Evolutionary conservation across 2,329 filamentous ascomycete genomes (phyloP), one percentile per base, ranked within the genome.

Genomic region (Calonectria naviculata): DNA sequence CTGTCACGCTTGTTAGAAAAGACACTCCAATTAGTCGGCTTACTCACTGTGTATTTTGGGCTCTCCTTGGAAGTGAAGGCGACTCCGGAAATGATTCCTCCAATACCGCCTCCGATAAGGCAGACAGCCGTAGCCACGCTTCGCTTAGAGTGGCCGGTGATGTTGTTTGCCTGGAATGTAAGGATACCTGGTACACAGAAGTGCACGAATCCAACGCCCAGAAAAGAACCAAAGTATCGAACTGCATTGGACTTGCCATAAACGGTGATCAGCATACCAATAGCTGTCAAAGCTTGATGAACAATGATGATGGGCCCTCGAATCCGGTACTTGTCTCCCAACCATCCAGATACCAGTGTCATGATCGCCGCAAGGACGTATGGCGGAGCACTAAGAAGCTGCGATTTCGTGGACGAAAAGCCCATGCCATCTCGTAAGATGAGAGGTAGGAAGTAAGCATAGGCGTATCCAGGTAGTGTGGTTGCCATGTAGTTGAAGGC

Each of bases 401-500:
- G 61, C 2, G 65, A 38, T 24, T 60, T 19, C 0, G 60, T 65
- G n/a, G 26, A 21, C 19, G 61, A 62, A 44, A 56, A 71, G 1
- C 68, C 69, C 69, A 71, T 68, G 19, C 65, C 65, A 10, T 67
- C 58, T 31, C 61, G 60, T 8, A 71, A 54, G 31, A 71, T 68
- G 15, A 71, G 34, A 15, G 69, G 69, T 8, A 71, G 21, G 36
- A 68, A 68, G 65, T 71, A 71, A 28, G 69, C 58, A 12, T 65
- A 65, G 5, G 69, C 69, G 24, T 71, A 71, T 1, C 60, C 60
- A 15, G 61, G 52, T 8, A 66, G n/a, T 2, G 70, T 72, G 13
- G 67, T 49, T 10, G 62, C 61, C 61, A 69, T 63, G 54, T 62
- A 47, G 67, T 58, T 70, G 31, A 72, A 70, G 8, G 70, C 70